Conservation (phyloP, 805 yeast species). For the Cyberlindnera japonica region DNA sequence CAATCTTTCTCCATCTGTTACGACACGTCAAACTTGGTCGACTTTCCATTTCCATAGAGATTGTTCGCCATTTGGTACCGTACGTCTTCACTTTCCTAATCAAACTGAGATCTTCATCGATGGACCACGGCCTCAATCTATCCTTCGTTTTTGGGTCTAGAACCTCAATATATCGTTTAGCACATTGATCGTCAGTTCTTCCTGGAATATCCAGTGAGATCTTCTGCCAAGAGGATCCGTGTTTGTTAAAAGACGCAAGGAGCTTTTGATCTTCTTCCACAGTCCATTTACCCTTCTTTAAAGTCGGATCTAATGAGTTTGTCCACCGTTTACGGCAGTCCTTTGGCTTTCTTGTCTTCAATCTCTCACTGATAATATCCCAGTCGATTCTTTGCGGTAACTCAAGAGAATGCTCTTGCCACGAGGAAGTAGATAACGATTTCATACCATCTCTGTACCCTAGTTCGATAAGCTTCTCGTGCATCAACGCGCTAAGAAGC, state of each 20-base stretch:
- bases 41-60: slow-evolving; percentile 65
- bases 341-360: slow-evolving; percentile 60
- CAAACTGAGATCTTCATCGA: slow-evolving; percentile 69
- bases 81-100: slow-evolving; percentile 62
- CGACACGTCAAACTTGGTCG: slow-evolving; percentile 88
- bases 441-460: slow-evolving; percentile 35
- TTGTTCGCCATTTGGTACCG: slow-evolving; percentile 89
- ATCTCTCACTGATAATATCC: slow-evolving; percentile 52
- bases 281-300: slow-evolving; percentile 87
- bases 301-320: slow-evolving; percentile 76
- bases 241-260: slow-evolving; percentile 55
- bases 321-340: slow-evolving; percentile 89
- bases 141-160: slow-evolving; percentile 77
- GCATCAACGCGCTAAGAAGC: slow-evolving; percentile 41
- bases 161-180: slow-evolving; percentile 85
- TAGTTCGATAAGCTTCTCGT: slow-evolving; percentile 31
- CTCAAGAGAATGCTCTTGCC: slow-evolving; percentile 22
- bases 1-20: slow-evolving; percentile 87
- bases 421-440: slow-evolving; percentile 28
- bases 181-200: slow-evolving; percentile 92
- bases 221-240: slow-evolving; percentile 85
- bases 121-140: slow-evolving; percentile 73
- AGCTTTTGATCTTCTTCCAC: slow-evolving; percentile 68
- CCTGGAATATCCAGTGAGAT: slow-evolving; percentile 75
- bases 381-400: slow-evolving; percentile 46